These are phyloP conservation scores for Xylariaceae sp. DNA, from an alignment of 2,329 filamentous ascomycete species.

Conservation along the genomic window DNA sequence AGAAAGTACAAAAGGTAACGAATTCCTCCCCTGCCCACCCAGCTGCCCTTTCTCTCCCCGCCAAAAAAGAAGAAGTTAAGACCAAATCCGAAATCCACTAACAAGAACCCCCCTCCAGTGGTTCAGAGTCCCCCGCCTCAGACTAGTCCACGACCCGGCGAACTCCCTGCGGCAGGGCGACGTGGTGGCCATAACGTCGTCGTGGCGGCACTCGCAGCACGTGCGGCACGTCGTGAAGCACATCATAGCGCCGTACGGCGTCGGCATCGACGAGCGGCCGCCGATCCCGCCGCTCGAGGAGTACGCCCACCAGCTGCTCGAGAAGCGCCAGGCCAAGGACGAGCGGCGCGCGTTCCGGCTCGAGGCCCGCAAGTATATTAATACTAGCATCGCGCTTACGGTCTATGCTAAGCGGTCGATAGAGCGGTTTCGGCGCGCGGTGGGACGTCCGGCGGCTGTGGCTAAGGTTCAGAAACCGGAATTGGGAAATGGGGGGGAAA, in stretches of 20 bases:
- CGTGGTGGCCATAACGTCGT: slow-evolving; percentile 65
- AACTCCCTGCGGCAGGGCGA: slow-evolving; percentile 70
- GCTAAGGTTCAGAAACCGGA: no score
- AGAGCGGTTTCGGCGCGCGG: no score
- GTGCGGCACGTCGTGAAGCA: slow-evolving; percentile 71
- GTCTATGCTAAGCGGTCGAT: no score
- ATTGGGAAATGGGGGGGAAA: no score
- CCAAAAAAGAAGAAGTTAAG: neutral
- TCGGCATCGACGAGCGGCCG: slow-evolving; percentile 59
- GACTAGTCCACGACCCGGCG: slow-evolving; percentile 75
- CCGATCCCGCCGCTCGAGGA: slow-evolving; percentile 63
- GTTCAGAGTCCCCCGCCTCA: slow-evolving; percentile 60
- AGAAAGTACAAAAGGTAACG: slow-evolving; percentile 67
- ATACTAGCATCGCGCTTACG: no score
- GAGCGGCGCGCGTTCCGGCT: slow-evolving; percentile 10
- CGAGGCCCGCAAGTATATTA: no score
- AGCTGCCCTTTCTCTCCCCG: neutral
- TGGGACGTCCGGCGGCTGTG: no score
- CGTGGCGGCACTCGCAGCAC: slow-evolving; percentile 59
- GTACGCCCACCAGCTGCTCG: slow-evolving; percentile 49
- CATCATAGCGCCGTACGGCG: slow-evolving; percentile 67
- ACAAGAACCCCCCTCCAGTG: slow-evolving; percentile 39
- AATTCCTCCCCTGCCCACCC: neutral
- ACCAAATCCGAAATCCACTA: neutral
- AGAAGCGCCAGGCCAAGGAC: slow-evolving; percentile 22